Percentiles rank a stretch among this genome's conserved stretches.
phyloP scores from a whole-genome alignment of 257 asterid genomes.

The Paraleonurus japonicus region DNA sequence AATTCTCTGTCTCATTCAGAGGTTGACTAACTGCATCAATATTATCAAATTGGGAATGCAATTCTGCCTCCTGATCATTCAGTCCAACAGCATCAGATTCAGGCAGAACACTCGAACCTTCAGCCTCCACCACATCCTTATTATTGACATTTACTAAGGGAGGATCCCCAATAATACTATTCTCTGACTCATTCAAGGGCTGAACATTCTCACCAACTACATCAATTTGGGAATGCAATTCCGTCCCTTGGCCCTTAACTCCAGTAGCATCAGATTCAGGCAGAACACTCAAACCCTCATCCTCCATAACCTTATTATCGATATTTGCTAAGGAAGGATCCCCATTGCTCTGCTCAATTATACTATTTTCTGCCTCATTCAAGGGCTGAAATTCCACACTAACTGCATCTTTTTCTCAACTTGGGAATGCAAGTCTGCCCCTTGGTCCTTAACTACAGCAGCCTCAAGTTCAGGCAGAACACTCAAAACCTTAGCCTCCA shows the following conservation, averaged over 20 bases:
- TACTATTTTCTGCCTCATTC: constrained; percentile 6
- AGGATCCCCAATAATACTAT: neutral
- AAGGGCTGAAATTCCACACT: neutral
- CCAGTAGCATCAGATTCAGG: neutral
- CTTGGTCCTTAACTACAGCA: neutral
- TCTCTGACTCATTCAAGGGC: neutral
- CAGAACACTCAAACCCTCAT: neutral
- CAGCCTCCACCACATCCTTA: neutral
- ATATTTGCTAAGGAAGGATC: neutral
- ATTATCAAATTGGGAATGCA: constrained; percentile 16
- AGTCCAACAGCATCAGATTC: neutral
- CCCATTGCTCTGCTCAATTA: neutral
- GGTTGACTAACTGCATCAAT: neutral
- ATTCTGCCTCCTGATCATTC: neutral
- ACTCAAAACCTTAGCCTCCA: neutral
- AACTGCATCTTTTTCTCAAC: constrained; percentile 13
- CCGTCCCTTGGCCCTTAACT: no score
- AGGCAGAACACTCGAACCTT: neutral
- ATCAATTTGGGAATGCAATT: no score
- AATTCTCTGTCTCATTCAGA: neutral
- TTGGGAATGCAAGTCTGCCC: neutral
- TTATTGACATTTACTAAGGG: neutral
- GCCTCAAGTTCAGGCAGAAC: neutral
- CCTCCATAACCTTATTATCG: neutral
- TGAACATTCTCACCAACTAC: neutral